phyloP scores from a whole-genome alignment of 129 eudicot genomes.

The sunflower (Helianthus annuus) region HanXRQr2.0-SUNRISE NC_035442.2:179986429-179986928 shows the following conservation, averaged over 20 bases:
- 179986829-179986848: conserved; percentile 47
- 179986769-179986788: conserved; percentile 84
- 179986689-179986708: conserved; percentile 14
- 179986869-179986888: conserved; percentile 70
- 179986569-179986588: background rate
- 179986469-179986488: no score
- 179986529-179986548: no score
- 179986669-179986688: background rate
- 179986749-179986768: conserved; percentile 39
- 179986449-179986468: no score
- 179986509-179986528: no score
- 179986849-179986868: conserved; percentile 52
- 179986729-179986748: conserved; percentile 62
- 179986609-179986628: background rate
- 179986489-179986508: no score
- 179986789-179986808: conserved; percentile 48
- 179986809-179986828: conserved; percentile 57
- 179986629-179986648: conserved; percentile 18
- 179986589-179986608: background rate
- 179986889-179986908: conserved; percentile 54
- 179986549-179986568: no score
- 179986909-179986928: conserved; percentile 54
- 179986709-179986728: conserved; percentile 41
- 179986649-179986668: conserved; percentile 24
- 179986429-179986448: no score